Conservation (phyloP, 1,284 basidiomycete species). For the Irpex rosettiformis region DNA sequence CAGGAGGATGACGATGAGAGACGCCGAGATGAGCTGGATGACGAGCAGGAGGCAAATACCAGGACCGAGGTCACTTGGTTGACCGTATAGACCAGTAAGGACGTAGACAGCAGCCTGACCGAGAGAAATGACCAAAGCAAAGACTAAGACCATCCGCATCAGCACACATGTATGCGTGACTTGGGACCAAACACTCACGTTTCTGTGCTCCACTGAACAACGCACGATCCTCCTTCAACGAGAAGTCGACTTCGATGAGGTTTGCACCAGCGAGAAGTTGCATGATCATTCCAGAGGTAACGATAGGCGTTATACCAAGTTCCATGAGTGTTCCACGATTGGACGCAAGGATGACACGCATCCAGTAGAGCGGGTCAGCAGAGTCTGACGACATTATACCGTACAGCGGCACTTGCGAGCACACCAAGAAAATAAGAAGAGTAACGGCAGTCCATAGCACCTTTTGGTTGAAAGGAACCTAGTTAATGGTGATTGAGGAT, state of each 20-base stretch:
- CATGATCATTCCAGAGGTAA: conserved; percentile 99
- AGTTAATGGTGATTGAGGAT: conserved; percentile 9
- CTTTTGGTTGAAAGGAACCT: conserved; percentile 96
- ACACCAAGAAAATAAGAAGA: conserved; percentile 96
- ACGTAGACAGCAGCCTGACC: conserved; percentile 98
- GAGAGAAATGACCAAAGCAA: conserved; percentile 94
- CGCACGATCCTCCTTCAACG: conserved; percentile 94
- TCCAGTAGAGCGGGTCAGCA: conserved; percentile 98
- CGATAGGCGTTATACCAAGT: conserved; percentile 95
- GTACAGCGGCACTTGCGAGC: conserved; percentile 95
- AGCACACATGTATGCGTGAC: conserved; percentile 1
- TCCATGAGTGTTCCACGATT: conserved; percentile 99
- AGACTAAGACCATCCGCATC: conserved; percentile 52
- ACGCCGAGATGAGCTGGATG: conserved; percentile 91
- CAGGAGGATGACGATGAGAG: conserved; percentile 96
- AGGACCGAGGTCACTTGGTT: conserved; percentile 90
- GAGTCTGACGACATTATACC: conserved; percentile 99
- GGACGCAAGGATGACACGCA: conserved; percentile 97
- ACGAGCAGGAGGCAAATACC: conserved; percentile 96
- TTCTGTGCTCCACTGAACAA: conserved; percentile 97
- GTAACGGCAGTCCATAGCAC: conserved; percentile 97
- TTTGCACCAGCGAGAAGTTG: conserved; percentile 97
- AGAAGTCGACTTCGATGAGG: conserved; percentile 96
- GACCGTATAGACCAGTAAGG: conserved; percentile 94
- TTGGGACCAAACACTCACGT: conserved; percentile 52